Evolutionary conservation across 257 asterid genomes (phyloP).

Genomic region (Osmanthus fragrans): DNA sequence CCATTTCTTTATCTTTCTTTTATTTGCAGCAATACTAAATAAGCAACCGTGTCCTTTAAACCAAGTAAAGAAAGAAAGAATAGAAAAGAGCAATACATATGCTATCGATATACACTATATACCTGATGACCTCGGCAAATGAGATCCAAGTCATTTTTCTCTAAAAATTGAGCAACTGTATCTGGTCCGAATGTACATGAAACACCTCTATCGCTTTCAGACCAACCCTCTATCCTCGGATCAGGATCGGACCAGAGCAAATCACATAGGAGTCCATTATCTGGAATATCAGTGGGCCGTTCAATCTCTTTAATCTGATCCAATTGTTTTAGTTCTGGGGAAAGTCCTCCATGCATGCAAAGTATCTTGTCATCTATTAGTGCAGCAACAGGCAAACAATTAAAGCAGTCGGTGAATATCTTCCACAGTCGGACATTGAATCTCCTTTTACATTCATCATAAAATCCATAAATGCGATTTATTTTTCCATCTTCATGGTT

Average conservation of each 20-base stretch:
- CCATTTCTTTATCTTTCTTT: neutral
- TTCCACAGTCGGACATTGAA: constrained; percentile 80
- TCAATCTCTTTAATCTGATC: constrained; percentile 59
- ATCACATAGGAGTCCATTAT: constrained; percentile 67
- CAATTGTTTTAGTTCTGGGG: constrained; percentile 54
- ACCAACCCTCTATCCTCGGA: constrained; percentile 65
- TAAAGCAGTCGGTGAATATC: constrained; percentile 79
- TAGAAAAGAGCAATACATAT: neutral
- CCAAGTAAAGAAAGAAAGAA: neutral
- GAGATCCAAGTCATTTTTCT: constrained; percentile 61
- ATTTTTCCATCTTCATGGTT: constrained; percentile 87
- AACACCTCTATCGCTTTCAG: constrained; percentile 76
- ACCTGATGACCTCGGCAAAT: constrained; percentile 88
- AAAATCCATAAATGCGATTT: constrained; percentile 77
- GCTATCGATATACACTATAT: constrained; percentile 19
- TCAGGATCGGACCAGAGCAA: constrained; percentile 81
- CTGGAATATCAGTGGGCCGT: constrained; percentile 70
- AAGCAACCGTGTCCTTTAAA: neutral
- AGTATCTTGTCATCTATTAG: constrained; percentile 72
- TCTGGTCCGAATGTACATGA: constrained; percentile 74
- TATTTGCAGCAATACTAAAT: no score
- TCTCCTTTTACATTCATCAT: constrained; percentile 77
- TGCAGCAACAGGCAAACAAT: constrained; percentile 73
- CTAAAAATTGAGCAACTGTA: constrained; percentile 57
- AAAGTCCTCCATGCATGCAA: constrained; percentile 86